These are phyloP conservation scores for Neofusicoccum ribis DNA, from an alignment of 2,329 filamentous ascomycete species.

Conservation along the genomic window DNA sequence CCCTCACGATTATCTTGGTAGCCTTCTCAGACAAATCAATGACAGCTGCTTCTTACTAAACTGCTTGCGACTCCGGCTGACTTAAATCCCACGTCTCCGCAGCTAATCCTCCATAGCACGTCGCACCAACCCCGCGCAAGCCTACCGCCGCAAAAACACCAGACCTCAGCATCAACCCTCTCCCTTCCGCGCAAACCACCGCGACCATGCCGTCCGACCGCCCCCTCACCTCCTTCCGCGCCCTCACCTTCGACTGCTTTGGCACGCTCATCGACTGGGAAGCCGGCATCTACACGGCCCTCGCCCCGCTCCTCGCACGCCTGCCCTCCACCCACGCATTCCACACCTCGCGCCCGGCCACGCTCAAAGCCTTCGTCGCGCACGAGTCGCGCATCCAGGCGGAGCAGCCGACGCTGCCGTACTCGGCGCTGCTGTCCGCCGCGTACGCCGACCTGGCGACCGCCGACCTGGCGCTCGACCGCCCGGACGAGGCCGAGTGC, in stretches of 20 bases:
- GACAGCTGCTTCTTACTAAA: background rate
- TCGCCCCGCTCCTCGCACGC: conserved; percentile 53
- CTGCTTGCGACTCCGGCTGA: background rate
- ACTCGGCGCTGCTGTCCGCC: conserved; percentile 59
- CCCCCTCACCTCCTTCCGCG: conserved; percentile 42
- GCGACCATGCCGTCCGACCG: conserved; percentile 2
- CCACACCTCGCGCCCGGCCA: conserved; percentile 44
- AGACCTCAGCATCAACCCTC: background rate
- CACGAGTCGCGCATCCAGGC: conserved; percentile 54
- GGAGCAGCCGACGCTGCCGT: conserved; percentile 58
- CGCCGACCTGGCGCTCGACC: conserved; percentile 40
- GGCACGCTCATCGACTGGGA: conserved; percentile 82
- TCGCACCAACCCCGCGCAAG: too few species aligned
- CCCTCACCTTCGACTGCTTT: conserved; percentile 76
- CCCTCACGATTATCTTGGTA: background rate
- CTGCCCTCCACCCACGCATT: conserved; percentile 43
- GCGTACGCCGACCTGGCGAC: conserved; percentile 50
- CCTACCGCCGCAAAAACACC: background rate
- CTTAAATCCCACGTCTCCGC: background rate
- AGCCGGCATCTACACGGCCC: conserved; percentile 58
- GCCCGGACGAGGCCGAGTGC: conserved; percentile 43
- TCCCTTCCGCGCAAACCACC: background rate
- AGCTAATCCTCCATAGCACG: too few species aligned
- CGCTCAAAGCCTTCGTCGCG: conserved; percentile 46
- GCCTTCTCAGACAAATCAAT: background rate